Conservation (phyloP, 805 yeast species). For the Candida succiphila region DNA sequence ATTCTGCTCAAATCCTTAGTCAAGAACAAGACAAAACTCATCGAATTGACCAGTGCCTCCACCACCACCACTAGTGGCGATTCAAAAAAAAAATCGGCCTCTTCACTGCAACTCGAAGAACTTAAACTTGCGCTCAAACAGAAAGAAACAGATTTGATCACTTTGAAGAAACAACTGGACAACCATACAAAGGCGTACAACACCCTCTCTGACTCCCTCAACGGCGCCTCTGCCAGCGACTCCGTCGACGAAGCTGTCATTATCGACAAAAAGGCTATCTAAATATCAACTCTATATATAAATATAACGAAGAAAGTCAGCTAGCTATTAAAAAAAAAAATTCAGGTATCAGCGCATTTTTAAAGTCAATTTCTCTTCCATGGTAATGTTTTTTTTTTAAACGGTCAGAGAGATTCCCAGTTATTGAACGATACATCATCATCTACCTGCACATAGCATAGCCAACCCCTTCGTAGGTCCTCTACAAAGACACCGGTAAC, state of each 20-base stretch:
- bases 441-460: too few species aligned
- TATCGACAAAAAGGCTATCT: slow-evolving; percentile 1
- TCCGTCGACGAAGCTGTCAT: slow-evolving; percentile 1
- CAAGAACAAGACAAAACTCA: slow-evolving; percentile 19
- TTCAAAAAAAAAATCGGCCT: slow-evolving; percentile 36
- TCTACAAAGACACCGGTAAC: too few species aligned
- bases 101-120: slow-evolving; percentile 14
- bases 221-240: too few species aligned
- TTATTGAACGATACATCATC: slow-evolving; percentile 19
- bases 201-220: slow-evolving; percentile 19
- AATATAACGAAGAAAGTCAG: too few species aligned
- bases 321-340: neutral
- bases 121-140: slow-evolving; percentile 9
- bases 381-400: slow-evolving; percentile 10
- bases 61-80: slow-evolving; percentile 7
- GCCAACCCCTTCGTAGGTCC: too few species aligned
- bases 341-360: slow-evolving; percentile 6
- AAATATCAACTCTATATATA: too few species aligned
- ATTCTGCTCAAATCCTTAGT: slow-evolving; percentile 35
- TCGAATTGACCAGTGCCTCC: slow-evolving; percentile 2
- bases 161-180: slow-evolving; percentile 32
- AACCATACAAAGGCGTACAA: slow-evolving; percentile 33
- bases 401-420: slow-evolving; percentile 26
- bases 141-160: slow-evolving; percentile 13
- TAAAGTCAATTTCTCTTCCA: slow-evolving; percentile 17